Evolutionary conservation across 1,284 basidiomycete species (phyloP), one percentile per base, ranked within the genome.

Genomic region (Moesziomyces globuligerus): DNA sequence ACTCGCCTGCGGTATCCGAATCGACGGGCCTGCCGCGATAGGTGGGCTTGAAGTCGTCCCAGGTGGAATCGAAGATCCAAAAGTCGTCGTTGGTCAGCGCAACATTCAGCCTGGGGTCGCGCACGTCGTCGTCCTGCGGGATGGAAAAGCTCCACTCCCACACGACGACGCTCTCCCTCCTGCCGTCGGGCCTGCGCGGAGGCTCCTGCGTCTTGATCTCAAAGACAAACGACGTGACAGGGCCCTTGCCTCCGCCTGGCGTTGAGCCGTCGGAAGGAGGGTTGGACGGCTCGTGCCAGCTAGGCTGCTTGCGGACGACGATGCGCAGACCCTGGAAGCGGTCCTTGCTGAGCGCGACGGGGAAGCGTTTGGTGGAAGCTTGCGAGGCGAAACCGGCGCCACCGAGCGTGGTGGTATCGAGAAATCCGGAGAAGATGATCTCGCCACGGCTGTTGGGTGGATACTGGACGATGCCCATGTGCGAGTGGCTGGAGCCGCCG

Each of bases 341-440:
- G 10, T 66, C 41, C 40, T 55, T 61, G 34, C 11, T 39, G 17
- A 78, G 58, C 15, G 40, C 39, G 34, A 60, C 51, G 20, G 70
- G 74, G 21, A 72, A 60, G 3, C 48, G 18, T 8, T 44, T 44
- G n/a, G 75, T 61, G 45, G 83, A 82, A 0, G 81, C 74, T 60
- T 86, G 85, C 6, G 85, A 86, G 0, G 86, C 85, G 59, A 86
- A 86, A 0, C 86, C 86, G 9, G 85, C 85, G 7, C 85, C 85
- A 7, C 85, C 85, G 21, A 86, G 83, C 0, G 85, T 84, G 17
- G 80, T 78, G 50, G 83, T 86, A 57, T 86, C 73, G 45, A 78
- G 57, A 36, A 74, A 74, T 34, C 75, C 75, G 15, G 65, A 66
- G 48, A 78, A 78, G 48, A 74, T 24, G 20, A 75, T 39, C 40